Percentiles rank a stretch among this genome's conserved stretches.
These are phyloP conservation scores for Panaeolus cyanescens DNA, from an alignment of 768 basidiomycete genomes.

Conservation along the genomic window DNA sequence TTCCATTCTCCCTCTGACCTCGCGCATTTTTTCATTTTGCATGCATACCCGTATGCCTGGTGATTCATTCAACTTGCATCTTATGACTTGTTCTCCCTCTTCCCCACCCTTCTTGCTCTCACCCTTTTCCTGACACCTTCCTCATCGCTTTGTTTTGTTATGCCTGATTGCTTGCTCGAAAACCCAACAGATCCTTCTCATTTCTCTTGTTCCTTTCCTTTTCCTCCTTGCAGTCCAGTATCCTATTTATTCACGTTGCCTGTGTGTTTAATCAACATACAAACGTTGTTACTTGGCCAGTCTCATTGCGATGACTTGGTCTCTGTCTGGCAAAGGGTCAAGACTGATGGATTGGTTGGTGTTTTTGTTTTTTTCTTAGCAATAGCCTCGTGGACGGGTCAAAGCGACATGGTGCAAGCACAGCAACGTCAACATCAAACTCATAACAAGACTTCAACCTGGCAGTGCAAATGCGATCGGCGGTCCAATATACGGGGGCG, in stretches of 20 bases:
- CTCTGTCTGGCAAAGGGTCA: not conserved
- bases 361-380: not conserved
- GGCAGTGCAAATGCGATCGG: not conserved
- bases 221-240: conserved; percentile 3
- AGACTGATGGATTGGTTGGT: not conserved
- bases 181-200: not conserved
- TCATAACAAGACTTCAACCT: not conserved
- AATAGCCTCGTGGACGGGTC: not conserved
- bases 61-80: not conserved
- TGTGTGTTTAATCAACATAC: conserved; percentile 3
- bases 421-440: not conserved
- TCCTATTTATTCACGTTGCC: conserved; percentile 1
- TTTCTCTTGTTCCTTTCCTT: not conserved
- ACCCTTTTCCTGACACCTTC: not conserved
- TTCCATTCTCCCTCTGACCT: not conserved
- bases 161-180: not conserved
- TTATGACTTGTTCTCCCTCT: not conserved
- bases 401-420: not conserved
- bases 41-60: not conserved
- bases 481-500: no score
- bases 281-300: conserved; percentile 1
- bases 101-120: not conserved
- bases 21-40: not conserved
- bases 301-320: not conserved
- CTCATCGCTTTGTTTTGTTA: not conserved